Evolutionary conservation across 2,329 filamentous ascomycete species (phyloP).

Genomic region (Fusarium veterinarium): DNA sequence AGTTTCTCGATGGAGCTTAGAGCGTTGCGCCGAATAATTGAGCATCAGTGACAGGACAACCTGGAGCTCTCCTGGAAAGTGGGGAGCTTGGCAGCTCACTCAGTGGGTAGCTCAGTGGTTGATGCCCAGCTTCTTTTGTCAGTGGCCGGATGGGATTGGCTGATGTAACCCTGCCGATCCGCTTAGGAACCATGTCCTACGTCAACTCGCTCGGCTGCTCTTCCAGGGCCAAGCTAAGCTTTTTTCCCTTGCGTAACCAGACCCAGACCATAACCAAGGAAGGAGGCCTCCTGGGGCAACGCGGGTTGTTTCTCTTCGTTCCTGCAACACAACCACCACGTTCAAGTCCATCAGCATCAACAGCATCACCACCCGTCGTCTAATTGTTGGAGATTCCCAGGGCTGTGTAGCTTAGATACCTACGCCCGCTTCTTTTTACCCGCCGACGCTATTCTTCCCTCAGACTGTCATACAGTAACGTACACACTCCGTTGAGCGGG

Average conservation of each 20-base stretch:
- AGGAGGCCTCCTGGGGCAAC: conserved; percentile 36
- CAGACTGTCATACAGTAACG: neutral
- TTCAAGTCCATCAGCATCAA: conserved; percentile 9
- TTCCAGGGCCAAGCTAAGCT: conserved; percentile 7
- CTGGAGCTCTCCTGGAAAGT: conserved; percentile 24
- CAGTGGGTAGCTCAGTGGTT: conserved; percentile 14
- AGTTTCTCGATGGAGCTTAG: conserved; percentile 26
- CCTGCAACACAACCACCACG: conserved; percentile 28
- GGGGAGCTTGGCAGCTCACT: conserved; percentile 9
- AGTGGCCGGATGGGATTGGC: neutral
- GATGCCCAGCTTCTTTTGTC: conserved; percentile 3
- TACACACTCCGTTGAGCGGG: conserved; percentile 12
- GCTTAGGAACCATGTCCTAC: conserved; percentile 31
- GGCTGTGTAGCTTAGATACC: conserved; percentile 14
- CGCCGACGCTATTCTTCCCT: neutral
- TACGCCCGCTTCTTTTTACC: conserved; percentile 5
- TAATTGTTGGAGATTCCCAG: neutral
- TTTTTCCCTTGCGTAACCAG: conserved; percentile 2
- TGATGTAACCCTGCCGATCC: conserved; percentile 7
- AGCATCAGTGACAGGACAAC: conserved; percentile 29
- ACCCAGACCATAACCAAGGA: neutral
- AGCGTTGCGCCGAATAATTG: conserved; percentile 26
- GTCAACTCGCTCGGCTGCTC: conserved; percentile 23
- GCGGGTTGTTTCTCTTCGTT: conserved; percentile 8
- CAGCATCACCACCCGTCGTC: conserved; percentile 1